phyloP scores from a whole-genome alignment of 202 grass and related monocot genomes.

The Zoysia matrella region DNA sequence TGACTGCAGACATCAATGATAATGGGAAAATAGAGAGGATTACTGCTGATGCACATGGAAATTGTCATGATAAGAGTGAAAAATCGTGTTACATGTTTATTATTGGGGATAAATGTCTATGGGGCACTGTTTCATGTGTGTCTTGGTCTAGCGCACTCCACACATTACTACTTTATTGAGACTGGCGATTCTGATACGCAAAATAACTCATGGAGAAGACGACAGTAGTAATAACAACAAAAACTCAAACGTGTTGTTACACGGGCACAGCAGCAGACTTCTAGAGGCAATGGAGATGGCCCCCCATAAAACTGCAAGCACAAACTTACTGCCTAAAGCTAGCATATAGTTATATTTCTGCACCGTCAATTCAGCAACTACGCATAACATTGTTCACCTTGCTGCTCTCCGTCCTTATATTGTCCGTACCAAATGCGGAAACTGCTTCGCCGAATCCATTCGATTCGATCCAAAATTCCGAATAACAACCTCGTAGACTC shows the following conservation, averaged over 20 bases:
- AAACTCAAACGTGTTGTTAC: no score
- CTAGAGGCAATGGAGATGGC: not conserved
- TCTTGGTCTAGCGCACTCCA: no score
- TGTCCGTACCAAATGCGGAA: no score
- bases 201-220: not conserved
- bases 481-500: not conserved
- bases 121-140: no score
- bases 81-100: not conserved
- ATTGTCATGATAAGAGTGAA: not conserved
- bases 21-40: no score
- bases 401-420: no score
- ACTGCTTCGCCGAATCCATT: not conserved
- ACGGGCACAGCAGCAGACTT: no score
- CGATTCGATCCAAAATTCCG: not conserved
- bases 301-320: not conserved
- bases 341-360: not conserved
- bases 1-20: no score
- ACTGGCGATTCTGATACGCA: not conserved
- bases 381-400: not conserved
- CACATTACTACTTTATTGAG: not conserved
- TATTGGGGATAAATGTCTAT: not conserved
- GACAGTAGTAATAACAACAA: not conserved
- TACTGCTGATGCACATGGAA: not conserved
- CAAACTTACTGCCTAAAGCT: not conserved
- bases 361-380: not conserved